Evolutionary conservation across 495 filamentous ascomycete genomes (phyloP), one percentile per base, ranked within the genome.

Genomic region (Cercophora samala): DNA sequence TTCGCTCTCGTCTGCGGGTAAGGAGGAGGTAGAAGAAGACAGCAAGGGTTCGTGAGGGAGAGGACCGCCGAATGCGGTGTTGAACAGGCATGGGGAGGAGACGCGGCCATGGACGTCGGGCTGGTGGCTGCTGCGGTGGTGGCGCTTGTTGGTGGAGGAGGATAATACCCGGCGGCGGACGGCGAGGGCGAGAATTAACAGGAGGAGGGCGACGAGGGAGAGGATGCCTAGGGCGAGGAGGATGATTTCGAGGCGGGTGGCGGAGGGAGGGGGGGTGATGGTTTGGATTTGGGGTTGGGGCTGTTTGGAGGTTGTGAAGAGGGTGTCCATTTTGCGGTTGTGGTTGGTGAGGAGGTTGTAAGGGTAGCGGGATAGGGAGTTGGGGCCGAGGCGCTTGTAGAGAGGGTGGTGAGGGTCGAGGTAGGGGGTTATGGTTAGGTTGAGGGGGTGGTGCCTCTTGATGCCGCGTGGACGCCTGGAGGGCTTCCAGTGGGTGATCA

Each of bases 31-130:
- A 19, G 53, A 56, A 21, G 53, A 56, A 19, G 53, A 56, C 11
- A 65, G 17, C 17, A 66, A 29, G 8, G 32, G 60, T 37, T 58
- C 64, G 42, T 71, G 69, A 3, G 60, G 23, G 2, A 37, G 55
- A 11, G 58, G 37, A 13, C 68, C 58, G 46, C 37, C 60, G 54
- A 72, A 72, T 0, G 61, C 65, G 0, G 65, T 68, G 3, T 54
- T 66, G 65, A 68, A 70, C 1, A 70, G 66, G 58, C 70, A 72
- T n/a, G 69, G 68, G 5, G 64, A 59, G 3, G 68, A 70, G 3
- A 54, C 29, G 17, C 65, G 58, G 24, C 59, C 59, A 61, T 70
- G 69, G 60, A 37, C 26, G 37, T 46, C 37, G 37, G 37, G 37
- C 13, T 46, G 26, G 58, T 21, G 24, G 18, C 26, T 46, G 60